These are phyloP conservation scores for Micractinium sp. DNA, from an alignment of 139 green algal genomes.

Conservation along the genomic window DNA sequence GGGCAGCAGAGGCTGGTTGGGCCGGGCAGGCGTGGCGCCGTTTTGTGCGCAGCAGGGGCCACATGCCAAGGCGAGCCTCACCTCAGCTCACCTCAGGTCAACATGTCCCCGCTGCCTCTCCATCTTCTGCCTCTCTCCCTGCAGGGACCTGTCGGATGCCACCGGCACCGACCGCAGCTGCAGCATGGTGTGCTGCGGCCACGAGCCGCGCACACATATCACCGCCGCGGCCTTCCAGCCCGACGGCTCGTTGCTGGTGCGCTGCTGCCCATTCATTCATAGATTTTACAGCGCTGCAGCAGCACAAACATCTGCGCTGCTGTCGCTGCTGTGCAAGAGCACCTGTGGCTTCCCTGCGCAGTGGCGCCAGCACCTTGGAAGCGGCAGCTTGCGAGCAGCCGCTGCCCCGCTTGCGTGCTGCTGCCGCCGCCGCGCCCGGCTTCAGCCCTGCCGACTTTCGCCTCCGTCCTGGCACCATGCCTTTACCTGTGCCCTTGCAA, in stretches of 20 bases:
- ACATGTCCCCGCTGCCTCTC: background rate
- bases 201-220: slow-evolving; percentile 44
- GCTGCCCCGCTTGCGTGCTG: background rate
- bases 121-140: background rate
- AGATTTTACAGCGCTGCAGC: no score
- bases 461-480: background rate
- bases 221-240: slow-evolving; percentile 55
- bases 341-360: no score
- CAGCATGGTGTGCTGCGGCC: slow-evolving; percentile 59
- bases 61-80: no score
- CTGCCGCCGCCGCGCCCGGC: background rate
- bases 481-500: background rate
- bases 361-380: no score
- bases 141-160: slow-evolving; percentile 26
- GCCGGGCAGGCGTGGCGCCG: no score
- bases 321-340: background rate
- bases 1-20: no score
- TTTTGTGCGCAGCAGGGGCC: no score
- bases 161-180: background rate
- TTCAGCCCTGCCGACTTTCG: background rate
- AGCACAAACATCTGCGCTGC: background rate
- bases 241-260: slow-evolving; percentile 55
- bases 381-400: no score
- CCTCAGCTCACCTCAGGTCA: background rate
- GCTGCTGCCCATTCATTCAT: background rate